Evolutionary conservation across 2,329 filamentous ascomycete genomes (phyloP).

Genomic region (Phialemoniopsis sp.): DNA sequence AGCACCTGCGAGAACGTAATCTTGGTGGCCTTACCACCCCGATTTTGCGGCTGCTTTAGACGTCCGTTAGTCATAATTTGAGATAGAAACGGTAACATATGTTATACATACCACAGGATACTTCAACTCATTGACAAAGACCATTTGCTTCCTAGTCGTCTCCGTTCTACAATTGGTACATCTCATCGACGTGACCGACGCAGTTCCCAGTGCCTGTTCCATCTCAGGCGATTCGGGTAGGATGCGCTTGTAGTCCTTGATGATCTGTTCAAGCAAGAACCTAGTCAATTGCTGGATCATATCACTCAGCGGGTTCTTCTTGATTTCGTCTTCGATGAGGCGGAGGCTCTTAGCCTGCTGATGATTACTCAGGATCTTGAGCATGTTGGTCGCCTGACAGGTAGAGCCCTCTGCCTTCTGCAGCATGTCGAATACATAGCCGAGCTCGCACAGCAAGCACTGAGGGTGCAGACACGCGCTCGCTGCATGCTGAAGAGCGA

Average conservation of each 20-base stretch:
- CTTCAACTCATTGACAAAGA: constrained; percentile 79
- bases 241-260: constrained; percentile 70
- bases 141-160: constrained; percentile 72
- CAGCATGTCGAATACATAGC: constrained; percentile 96
- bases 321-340: constrained; percentile 78
- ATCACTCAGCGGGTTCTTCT: constrained; percentile 66
- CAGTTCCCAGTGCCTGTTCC: constrained; percentile 70
- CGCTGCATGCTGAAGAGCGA: constrained; percentile 84
- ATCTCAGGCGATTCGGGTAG: constrained; percentile 58
- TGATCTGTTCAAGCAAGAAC: constrained; percentile 80
- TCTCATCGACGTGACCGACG: constrained; percentile 68
- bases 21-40: constrained; percentile 47
- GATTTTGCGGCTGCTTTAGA: constrained; percentile 38
- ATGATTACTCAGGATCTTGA: constrained; percentile 83
- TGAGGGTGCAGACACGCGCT: constrained; percentile 77
- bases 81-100: background rate
- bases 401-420: constrained; percentile 92
- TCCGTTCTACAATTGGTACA: constrained; percentile 88
- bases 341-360: constrained; percentile 68
- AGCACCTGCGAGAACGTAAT: constrained; percentile 83
- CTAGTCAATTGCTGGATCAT: constrained; percentile 85
- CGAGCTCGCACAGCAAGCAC: constrained; percentile 89
- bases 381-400: constrained; percentile 91
- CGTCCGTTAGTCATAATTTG: constrained; percentile 12
- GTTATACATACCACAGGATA: constrained; percentile 59